Conservation (phyloP, 2,329 filamentous ascomycete genomes). For the Bipolaris victoriae region DNA sequence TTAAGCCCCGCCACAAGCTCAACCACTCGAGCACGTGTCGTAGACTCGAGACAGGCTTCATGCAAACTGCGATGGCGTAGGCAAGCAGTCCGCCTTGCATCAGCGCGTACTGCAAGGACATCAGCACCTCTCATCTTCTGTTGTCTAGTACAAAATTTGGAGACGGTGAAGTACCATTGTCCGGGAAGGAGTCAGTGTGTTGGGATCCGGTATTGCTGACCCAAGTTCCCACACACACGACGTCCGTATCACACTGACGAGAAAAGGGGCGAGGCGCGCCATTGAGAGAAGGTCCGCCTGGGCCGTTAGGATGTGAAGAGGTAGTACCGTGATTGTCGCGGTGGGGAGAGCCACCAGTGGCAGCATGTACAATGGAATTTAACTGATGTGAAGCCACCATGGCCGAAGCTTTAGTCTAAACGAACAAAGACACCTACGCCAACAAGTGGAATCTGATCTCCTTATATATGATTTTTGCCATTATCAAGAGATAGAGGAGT, state of each 20-base stretch:
- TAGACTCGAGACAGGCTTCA: background rate
- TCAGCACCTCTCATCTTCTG: background rate
- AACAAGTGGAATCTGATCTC: too few relatives aligned
- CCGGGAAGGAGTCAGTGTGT: background rate
- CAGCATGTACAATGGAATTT: background rate
- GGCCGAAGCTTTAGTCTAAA: background rate
- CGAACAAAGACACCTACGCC: background rate
- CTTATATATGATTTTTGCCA: too few relatives aligned
- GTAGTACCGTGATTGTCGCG: background rate
- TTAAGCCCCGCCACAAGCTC: background rate
- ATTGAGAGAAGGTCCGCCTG: background rate
- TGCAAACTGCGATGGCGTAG: background rate
- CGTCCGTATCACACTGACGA: background rate
- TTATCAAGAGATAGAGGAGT: too few relatives aligned
- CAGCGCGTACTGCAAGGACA: background rate
- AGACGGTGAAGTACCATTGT: background rate
- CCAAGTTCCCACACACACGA: slow-evolving; percentile 1
- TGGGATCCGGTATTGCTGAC: background rate
- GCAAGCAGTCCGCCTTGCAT: background rate
- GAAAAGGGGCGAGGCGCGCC: background rate
- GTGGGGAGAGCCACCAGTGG: background rate
- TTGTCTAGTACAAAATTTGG: background rate
- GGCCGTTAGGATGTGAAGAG: too few relatives aligned
- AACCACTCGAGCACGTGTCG: background rate
- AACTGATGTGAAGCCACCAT: background rate